Evolutionary conservation across 148 eudicot genomes (phyloP).

Genomic region (Vaccinium macrocarpon): DNA sequence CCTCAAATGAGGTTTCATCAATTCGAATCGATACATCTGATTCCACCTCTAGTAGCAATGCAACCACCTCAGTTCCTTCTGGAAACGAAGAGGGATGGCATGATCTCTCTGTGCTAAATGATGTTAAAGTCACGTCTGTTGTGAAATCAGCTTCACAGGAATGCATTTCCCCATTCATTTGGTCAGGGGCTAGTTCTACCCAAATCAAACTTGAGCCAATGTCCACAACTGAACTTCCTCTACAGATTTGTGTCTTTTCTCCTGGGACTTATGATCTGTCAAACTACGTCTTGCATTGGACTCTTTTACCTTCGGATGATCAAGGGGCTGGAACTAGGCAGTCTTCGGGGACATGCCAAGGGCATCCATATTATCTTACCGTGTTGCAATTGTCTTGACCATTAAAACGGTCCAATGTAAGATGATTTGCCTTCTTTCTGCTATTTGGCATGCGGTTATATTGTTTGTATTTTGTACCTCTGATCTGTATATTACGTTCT

Average conservation of each 20-base stretch:
- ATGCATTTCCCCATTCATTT: slow-evolving; percentile 64
- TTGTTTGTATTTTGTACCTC: background rate
- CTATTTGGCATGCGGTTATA: background rate
- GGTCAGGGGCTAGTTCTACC: slow-evolving; percentile 82
- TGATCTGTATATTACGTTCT: background rate
- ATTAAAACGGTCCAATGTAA: background rate
- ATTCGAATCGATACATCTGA: slow-evolving; percentile 47
- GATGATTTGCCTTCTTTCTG: background rate
- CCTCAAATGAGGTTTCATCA: slow-evolving; percentile 47
- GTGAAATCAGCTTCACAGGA: slow-evolving; percentile 32
- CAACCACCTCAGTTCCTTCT: slow-evolving; percentile 34
- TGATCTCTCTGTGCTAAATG: slow-evolving; percentile 43
- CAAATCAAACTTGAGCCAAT: slow-evolving; percentile 46
- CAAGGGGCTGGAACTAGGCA: slow-evolving; percentile 24
- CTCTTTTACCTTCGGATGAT: slow-evolving; percentile 24
- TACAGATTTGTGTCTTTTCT: slow-evolving; percentile 66
- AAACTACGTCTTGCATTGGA: slow-evolving; percentile 69
- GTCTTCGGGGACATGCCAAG: slow-evolving; percentile 68
- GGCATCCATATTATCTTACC: slow-evolving; percentile 62
- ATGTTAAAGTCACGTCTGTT: slow-evolving; percentile 45
- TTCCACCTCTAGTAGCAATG: slow-evolving; percentile 27
- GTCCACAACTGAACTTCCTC: slow-evolving; percentile 61
- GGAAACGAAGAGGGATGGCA: slow-evolving; percentile 85
- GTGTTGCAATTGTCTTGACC: slow-evolving; percentile 61
- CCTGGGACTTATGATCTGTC: slow-evolving; percentile 87